Percentiles rank a stretch among this genome's conserved stretches.
phyloP scores from a whole-genome alignment of 1,284 basidiomycete species.

The Coniferiporia sulphurascens region DNA sequence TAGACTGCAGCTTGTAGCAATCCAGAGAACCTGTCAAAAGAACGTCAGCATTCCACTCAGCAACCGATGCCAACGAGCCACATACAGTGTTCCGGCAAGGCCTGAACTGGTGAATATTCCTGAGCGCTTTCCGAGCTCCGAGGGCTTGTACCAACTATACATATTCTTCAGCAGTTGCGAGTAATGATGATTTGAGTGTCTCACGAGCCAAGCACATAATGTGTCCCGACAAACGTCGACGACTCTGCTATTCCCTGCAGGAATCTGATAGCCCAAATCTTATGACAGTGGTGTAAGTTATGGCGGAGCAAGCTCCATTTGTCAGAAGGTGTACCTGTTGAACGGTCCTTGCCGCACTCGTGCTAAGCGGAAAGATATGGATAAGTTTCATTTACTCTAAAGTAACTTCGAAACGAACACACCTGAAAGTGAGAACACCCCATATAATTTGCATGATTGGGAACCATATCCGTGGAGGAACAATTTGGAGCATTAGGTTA shows the following conservation, averaged over 20 bases:
- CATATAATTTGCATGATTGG: slow-evolving; percentile 61
- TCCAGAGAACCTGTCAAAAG: slow-evolving; percentile 54
- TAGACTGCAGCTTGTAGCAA: slow-evolving; percentile 65
- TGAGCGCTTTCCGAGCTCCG: slow-evolving; percentile 65
- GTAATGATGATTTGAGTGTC: slow-evolving; percentile 17
- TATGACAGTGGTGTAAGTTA: slow-evolving; percentile 19
- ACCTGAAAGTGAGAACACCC: slow-evolving; percentile 64
- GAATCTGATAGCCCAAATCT: slow-evolving; percentile 72
- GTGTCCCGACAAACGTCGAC: slow-evolving; percentile 72
- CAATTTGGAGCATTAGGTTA: slow-evolving; percentile 57
- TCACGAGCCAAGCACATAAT: slow-evolving; percentile 67
- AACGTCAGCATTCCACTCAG: background rate
- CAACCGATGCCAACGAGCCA: background rate
- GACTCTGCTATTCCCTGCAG: slow-evolving; percentile 71
- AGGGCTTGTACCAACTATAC: slow-evolving; percentile 61
- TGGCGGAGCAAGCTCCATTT: background rate
- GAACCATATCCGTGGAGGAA: slow-evolving; percentile 61
- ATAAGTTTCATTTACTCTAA: background rate
- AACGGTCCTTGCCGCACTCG: slow-evolving; percentile 51
- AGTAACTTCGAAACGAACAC: slow-evolving; percentile 10
- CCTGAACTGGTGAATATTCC: slow-evolving; percentile 70
- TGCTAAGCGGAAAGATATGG: slow-evolving; percentile 31
- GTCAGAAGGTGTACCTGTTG: slow-evolving; percentile 39
- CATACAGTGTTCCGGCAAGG: slow-evolving; percentile 57
- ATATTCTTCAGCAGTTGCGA: background rate